Conservation (phyloP, 345 rosid genomes). For the Brassica cretica region DNA sequence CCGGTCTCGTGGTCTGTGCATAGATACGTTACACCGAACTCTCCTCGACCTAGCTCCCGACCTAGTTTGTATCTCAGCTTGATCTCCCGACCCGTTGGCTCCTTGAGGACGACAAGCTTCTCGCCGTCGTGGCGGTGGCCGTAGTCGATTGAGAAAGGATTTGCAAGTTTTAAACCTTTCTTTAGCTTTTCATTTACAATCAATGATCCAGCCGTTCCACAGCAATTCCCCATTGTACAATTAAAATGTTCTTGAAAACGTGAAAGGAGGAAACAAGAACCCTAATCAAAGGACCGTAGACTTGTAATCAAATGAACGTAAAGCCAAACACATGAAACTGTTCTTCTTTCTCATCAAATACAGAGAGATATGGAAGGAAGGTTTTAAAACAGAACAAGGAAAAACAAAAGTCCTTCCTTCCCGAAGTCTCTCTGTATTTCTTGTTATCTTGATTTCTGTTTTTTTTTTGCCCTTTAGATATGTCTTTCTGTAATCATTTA, state of each 20-base stretch:
- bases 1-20: slow-evolving; percentile 7
- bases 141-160: not conserved
- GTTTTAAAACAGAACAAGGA: not conserved
- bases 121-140: not conserved
- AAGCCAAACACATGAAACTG: slow-evolving; percentile 6
- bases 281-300: not conserved
- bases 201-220: not conserved
- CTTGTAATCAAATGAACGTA: not conserved
- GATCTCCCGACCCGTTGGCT: slow-evolving; percentile 14
- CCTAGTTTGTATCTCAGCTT: not conserved
- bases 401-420: slow-evolving; percentile 2
- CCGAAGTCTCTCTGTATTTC: slow-evolving; percentile 22
- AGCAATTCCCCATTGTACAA: not conserved
- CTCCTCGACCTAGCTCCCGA: slow-evolving; percentile 10
- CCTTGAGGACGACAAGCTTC: slow-evolving; percentile 38
- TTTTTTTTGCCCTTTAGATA: not conserved
- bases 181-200: not conserved
- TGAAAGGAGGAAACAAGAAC: not conserved
- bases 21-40: slow-evolving; percentile 5
- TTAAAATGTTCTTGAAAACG: not conserved
- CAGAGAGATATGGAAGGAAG: slow-evolving; percentile 31
- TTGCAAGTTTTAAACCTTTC: slow-evolving; percentile 41
- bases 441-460: slow-evolving; percentile 30
- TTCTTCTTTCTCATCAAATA: slow-evolving; percentile 13
- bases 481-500: slow-evolving; percentile 13